phyloP scores from a whole-genome alignment of 345 rosid genomes.

The Aquilaria yunnanensis region DNA sequence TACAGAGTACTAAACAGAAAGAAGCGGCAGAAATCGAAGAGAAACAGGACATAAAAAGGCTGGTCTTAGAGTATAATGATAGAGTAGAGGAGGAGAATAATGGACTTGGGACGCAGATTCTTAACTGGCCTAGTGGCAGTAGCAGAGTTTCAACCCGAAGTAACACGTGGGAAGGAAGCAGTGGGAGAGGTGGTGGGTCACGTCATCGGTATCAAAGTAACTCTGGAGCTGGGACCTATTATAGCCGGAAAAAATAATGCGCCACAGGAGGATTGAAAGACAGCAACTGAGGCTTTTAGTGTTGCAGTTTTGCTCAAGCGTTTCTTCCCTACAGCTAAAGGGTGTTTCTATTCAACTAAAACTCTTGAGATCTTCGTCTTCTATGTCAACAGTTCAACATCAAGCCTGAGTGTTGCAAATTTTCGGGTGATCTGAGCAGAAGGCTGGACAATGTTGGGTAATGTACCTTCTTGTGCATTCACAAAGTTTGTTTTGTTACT shows the following conservation, averaged over 20 bases:
- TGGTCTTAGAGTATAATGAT: slow-evolving; percentile 90
- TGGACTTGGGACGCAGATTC: slow-evolving; percentile 62
- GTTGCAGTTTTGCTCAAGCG: no score
- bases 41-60: slow-evolving; percentile 96
- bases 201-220: slow-evolving; percentile 63
- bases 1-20: slow-evolving; percentile 96
- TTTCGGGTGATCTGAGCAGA: no score
- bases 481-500: no score
- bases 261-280: neutral
- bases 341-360: no score
- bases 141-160: slow-evolving; percentile 42
- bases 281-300: no score
- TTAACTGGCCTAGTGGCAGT: slow-evolving; percentile 73
- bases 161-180: slow-evolving; percentile 50
- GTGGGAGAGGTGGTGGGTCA: slow-evolving; percentile 52
- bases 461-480: no score
- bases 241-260: slow-evolving; percentile 61
- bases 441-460: no score
- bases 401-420: no score
- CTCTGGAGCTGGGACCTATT: slow-evolving; percentile 66
- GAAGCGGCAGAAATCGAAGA: slow-evolving; percentile 97
- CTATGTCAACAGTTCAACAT: no score
- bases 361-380: no score
- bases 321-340: no score
- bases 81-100: slow-evolving; percentile 91